Base-by-base conservation (phyloP, 495 filamentous ascomycete species). In the Platismatia glauca region DNA sequence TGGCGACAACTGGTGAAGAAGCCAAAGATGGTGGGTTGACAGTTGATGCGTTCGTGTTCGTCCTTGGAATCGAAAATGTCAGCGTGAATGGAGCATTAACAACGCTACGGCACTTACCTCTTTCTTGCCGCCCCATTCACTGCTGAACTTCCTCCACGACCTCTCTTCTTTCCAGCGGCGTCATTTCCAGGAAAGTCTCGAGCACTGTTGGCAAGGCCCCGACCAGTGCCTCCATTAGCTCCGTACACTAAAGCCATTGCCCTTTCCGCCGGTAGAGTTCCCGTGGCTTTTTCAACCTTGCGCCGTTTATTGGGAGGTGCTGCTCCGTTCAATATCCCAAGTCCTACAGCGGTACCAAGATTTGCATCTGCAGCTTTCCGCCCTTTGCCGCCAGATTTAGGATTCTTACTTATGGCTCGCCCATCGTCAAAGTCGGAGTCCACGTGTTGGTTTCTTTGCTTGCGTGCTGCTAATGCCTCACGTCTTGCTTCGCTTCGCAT, bases 381-480 rank as follows among this genome's bases (percentile, higher is more conserved):
- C 56, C 82, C 76, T 70, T 86, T 92, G 62, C 73, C 78, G 55
- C 74, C 78, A 35, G 72, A 73, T 31, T 76, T 75, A 13, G 80
- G 72, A 70, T 86, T 89, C 82, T 83, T 94, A 67, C 67, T 76
- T 57, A 71, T 39, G 16, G 57, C 75, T 22, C 77, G 76, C 29
- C 76, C 74, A 39, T 95, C 91, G 60, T 95, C 89, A 67, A 88
- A 84, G 68, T 94, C 89, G 3, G 86, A 89, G 60, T 92, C 89
- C 35, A 78, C 76, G 31, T 86, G 83, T 44, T 85, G 81, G 41
- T 82, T 81, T 67, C 87, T 84, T 39, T 79, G 78, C 69, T 88
- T 89, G 64, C 87, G 88, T 16, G 88, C 88, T 50, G 85, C 74
- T 61, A 91, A 75, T 7, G 89, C 88, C 75, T 94, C 90, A 59